Percentiles rank a stretch among this genome's conserved stretches.
phyloP scores from a whole-genome alignment of 2,329 filamentous ascomycete genomes.

The Thielaviopsis populi region DNA sequence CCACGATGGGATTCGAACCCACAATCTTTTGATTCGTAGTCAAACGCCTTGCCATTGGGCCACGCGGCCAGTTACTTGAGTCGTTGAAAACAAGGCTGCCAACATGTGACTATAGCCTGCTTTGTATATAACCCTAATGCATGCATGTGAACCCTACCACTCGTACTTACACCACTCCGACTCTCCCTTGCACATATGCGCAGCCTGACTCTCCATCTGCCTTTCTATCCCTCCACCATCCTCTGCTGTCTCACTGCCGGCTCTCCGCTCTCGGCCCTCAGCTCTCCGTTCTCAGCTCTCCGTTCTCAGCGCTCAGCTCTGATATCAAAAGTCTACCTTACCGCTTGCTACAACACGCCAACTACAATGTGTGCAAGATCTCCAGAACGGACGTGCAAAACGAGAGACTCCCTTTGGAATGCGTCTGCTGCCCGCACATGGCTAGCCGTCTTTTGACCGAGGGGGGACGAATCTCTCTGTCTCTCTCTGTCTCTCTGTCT shows the following conservation, averaged over 20 bases:
- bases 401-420: not conserved
- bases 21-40: constrained; percentile 17
- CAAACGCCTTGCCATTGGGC: constrained; percentile 16
- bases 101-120: not conserved
- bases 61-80: constrained; percentile 6
- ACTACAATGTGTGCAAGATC: too few relatives aligned
- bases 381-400: too few relatives aligned
- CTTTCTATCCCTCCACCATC: too few relatives aligned
- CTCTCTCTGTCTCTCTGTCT: not conserved
- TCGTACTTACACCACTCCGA: too few relatives aligned
- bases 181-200: too few relatives aligned
- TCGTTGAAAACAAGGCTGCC: not conserved
- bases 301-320: too few relatives aligned
- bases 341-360: not conserved
- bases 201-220: too few relatives aligned
- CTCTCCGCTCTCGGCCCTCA: too few relatives aligned
- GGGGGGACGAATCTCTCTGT: not conserved
- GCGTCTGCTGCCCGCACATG: not conserved
- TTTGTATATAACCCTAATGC: too few relatives aligned
- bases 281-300: too few relatives aligned
- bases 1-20: constrained; percentile 16
- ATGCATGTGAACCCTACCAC: too few relatives aligned
- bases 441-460: not conserved
- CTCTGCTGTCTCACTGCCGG: too few relatives aligned
- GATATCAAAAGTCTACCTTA: not conserved